Conservation (phyloP, 331 rosid species). For the Pyrus hybrid region DNA sequence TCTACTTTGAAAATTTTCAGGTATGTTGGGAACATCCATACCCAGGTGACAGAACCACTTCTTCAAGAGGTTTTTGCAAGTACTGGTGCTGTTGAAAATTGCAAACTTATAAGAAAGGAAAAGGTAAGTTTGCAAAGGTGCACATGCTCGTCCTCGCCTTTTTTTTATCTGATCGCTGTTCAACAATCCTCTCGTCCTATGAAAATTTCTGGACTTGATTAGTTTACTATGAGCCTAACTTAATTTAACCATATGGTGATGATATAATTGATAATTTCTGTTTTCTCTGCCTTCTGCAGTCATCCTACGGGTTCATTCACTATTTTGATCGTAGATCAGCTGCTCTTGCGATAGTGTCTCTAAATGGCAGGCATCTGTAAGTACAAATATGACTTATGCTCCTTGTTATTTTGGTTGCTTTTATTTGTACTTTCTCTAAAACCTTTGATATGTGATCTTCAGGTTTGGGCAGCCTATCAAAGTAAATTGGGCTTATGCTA, state of each 20-base stretch:
- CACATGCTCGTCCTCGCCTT: neutral
- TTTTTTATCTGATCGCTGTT: neutral
- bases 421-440: constrained; percentile 14
- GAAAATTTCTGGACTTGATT: neutral
- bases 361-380: constrained; percentile 96
- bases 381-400: constrained; percentile 10
- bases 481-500: constrained; percentile 99
- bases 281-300: constrained; percentile 49
- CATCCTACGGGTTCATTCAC: constrained; percentile 95
- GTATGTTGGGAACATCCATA: constrained; percentile 87
- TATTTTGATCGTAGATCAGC: constrained; percentile 95
- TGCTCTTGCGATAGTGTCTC: constrained; percentile 84
- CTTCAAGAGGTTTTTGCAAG: constrained; percentile 95
- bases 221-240: neutral
- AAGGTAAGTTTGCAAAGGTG: constrained; percentile 38
- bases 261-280: constrained; percentile 12
- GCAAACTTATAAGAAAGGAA: constrained; percentile 92
- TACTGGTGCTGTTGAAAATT: constrained; percentile 88
- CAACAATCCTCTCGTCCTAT: neutral
- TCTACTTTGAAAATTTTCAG: constrained; percentile 58
- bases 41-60: constrained; percentile 93
- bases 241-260: neutral
- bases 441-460: constrained; percentile 19
- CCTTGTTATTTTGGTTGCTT: neutral
- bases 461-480: constrained; percentile 99